phyloP scores from a whole-genome alignment of 805 yeast species.

The Schwanniomyces polymorphus region DNA sequence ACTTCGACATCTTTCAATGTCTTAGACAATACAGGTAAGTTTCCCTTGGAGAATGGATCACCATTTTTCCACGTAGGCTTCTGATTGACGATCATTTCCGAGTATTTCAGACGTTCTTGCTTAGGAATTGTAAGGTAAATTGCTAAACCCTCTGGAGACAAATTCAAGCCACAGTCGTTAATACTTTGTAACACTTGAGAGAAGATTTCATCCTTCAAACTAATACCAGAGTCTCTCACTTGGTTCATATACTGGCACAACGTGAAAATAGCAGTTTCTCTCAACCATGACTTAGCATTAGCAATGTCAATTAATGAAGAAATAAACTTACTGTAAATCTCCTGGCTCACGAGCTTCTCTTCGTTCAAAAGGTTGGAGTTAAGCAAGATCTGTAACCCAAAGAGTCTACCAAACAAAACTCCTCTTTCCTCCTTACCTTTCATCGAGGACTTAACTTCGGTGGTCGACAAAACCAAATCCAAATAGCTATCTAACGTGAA shows the following conservation, averaged over 20 bases:
- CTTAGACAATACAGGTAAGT: constrained; percentile 58
- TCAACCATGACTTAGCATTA: constrained; percentile 72
- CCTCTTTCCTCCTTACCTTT: constrained; percentile 87
- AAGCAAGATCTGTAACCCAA: constrained; percentile 77
- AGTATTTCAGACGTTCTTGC: constrained; percentile 13
- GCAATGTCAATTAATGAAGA: constrained; percentile 57
- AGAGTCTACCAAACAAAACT: constrained; percentile 75
- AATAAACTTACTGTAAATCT: constrained; percentile 34
- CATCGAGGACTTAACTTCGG: constrained; percentile 31
- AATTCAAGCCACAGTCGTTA: constrained; percentile 53
- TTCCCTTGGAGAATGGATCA: constrained; percentile 74
- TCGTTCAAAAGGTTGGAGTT: constrained; percentile 38
- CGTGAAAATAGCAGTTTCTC: constrained; percentile 78
- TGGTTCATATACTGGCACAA: constrained; percentile 50
- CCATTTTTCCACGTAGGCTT: constrained; percentile 62
- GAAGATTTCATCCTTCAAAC: constrained; percentile 17
- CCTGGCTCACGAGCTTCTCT: constrained; percentile 9
- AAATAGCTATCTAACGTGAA: constrained; percentile 34
- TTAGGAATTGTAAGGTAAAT: constrained; percentile 57
- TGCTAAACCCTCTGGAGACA: constrained; percentile 80
- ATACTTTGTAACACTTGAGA: constrained; percentile 40
- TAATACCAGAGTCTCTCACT: constrained; percentile 6
- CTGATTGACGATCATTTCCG: constrained; percentile 8
- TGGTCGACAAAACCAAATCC: constrained; percentile 40
- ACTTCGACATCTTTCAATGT: constrained; percentile 61